Evolutionary conservation across 2,329 filamentous ascomycete species (phyloP), one percentile per base, ranked within the genome.

Genomic region (Monascus ruber): DNA sequence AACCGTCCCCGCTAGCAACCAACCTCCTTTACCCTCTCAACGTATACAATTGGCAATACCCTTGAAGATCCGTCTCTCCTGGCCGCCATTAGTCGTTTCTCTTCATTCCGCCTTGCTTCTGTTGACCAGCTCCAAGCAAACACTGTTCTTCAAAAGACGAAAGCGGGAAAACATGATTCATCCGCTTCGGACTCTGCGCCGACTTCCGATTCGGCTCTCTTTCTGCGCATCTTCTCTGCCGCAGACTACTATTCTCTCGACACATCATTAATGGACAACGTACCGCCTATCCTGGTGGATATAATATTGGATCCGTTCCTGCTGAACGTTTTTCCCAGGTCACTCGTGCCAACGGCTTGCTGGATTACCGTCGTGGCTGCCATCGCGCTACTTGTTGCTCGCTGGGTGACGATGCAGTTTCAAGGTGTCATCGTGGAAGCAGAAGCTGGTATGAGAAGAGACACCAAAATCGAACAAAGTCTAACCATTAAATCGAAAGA

Each of bases 171-270:
- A 24, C 38, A 17, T 24, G 28, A 24, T 6, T 28, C n/a, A 3
- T 28, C 40, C 7, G 27, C 37, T 3, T 25, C 34, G 2, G 53
- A 53, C 26, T 40, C 48, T 2, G 46, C 45, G 2, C 51, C 50
- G 5, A 50, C 54, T 2, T 42, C 48, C 2, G 54, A 65, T 24
- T 82, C 81, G 1, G 54, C 77, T 26, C 68, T 91, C 5, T 76
- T 94, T 40, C 73, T 96, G 2, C 81, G 77, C 45, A 69, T 96
- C 38, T 71, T 74, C 46, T 77, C 87, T 9, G 77, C 81, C 17
- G 87, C 91, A 35, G 85, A 93, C 52, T 98, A 89, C 67, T 93
- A 84, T 62, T 83, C 84, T 7, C 72, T 77, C 42, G 74, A 94
- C 56, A 63, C 68, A 44, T 72, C 72, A 1, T 72, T 94, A 52